These are phyloP conservation scores for Gynostemma pentaphyllum DNA, from an alignment of 306 rosid genomes.

Conservation along the genomic window DNA sequence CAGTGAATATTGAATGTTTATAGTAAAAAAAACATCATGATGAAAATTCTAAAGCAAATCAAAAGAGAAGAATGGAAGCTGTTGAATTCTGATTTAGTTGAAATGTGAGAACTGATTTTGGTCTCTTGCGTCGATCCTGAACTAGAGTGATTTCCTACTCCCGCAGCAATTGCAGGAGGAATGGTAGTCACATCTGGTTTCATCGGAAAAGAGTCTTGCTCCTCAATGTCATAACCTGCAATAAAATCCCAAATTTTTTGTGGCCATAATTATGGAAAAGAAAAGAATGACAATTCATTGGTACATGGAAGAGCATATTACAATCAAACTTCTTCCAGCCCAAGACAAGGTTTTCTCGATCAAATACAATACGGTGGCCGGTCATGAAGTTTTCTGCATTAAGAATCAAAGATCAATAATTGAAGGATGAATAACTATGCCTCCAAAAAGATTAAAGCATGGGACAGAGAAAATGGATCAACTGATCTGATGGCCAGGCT, in stretches of 20 bases:
- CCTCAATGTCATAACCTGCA: conserved; percentile 69
- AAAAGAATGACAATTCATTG: neutral
- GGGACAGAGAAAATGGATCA: neutral
- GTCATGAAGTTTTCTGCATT: conserved; percentile 89
- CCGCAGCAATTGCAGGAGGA: conserved; percentile 72
- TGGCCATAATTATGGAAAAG: neutral
- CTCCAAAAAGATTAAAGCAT: conserved; percentile 6
- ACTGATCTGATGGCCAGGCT: conserved; percentile 2
- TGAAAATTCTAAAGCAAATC: conserved; percentile 24
- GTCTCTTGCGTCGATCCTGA: conserved; percentile 29
- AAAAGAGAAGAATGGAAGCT: conserved; percentile 16
- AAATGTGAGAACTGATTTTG: conserved; percentile 21
- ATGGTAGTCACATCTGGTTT: conserved; percentile 31
- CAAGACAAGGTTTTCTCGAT: conserved; percentile 60
- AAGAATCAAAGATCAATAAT: conserved; percentile 2
- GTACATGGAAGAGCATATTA: conserved; percentile 19
- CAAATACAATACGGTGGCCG: conserved; percentile 76
- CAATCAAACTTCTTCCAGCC: conserved; percentile 91
- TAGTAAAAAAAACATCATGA: conserved; percentile 24
- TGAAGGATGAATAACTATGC: conserved; percentile 8
- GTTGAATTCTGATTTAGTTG: conserved; percentile 33
- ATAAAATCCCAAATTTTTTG: conserved; percentile 8
- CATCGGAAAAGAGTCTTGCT: conserved; percentile 20
- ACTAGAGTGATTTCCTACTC: conserved; percentile 37
- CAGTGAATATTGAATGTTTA: neutral